These are phyloP conservation scores for Cyclanthera cordifolia DNA, from an alignment of 306 rosid species.

Conservation along the genomic window DNA sequence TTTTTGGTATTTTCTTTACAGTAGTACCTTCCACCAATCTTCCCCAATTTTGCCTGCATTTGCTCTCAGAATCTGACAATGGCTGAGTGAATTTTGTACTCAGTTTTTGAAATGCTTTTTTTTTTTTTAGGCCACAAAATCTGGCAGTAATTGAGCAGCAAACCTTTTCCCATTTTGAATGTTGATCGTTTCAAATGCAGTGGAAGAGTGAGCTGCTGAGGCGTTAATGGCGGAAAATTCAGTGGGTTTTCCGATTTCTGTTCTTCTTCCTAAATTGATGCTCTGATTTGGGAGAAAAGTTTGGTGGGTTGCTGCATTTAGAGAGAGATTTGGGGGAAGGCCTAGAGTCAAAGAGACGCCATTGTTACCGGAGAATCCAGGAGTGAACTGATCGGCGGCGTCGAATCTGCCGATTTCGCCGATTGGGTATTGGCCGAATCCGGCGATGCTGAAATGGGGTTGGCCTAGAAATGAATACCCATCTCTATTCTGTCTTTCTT, in stretches of 20 bases:
- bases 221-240: constrained; percentile 50
- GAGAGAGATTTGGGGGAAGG: constrained; percentile 62
- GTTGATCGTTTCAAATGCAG: constrained; percentile 63
- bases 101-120: no score
- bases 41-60: not conserved
- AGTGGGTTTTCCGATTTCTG: constrained; percentile 51
- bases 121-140: constrained; percentile 42
- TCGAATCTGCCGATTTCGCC: constrained; percentile 75
- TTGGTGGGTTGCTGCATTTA: constrained; percentile 53
- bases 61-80: no score
- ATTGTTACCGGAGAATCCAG: constrained; percentile 77
- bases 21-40: constrained; percentile 31
- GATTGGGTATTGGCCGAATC: constrained; percentile 86
- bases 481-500: constrained; percentile 54
- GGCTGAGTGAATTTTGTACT: no score
- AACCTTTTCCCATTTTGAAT: constrained; percentile 88
- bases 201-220: constrained; percentile 57
- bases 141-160: constrained; percentile 80
- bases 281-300: constrained; percentile 51
- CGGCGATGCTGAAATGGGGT: constrained; percentile 52
- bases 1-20: constrained; percentile 49
- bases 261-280: constrained; percentile 64
- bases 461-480: constrained; percentile 73
- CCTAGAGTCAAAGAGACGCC: constrained; percentile 89
- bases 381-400: constrained; percentile 56